Percentiles rank a stretch among this genome's conserved stretches.
Evolutionary conservation across 345 rosid genomes (phyloP).

Genomic region (Melaleuca alternifolia): DNA sequence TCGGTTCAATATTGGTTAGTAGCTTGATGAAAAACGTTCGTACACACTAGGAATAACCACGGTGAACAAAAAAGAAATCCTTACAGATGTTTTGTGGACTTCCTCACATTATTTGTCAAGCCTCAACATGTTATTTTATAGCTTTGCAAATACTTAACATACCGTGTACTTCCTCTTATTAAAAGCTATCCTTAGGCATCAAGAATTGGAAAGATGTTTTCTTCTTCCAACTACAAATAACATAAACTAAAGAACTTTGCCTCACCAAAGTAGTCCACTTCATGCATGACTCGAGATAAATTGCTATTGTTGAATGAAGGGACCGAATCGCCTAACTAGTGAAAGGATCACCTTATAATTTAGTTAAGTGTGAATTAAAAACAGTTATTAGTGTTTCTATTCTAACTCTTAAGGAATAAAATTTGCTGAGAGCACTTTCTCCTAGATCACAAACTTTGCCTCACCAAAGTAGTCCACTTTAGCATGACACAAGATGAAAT

Average conservation of each 20-base stretch:
- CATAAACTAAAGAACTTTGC: not conserved
- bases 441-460: not conserved
- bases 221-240: not conserved
- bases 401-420: not conserved
- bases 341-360: not conserved
- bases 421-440: not conserved
- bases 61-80: not conserved
- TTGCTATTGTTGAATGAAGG: not conserved
- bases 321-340: not conserved
- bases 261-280: not conserved
- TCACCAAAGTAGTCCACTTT: not conserved
- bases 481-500: not conserved
- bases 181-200: not conserved
- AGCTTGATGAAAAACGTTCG: not conserved
- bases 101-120: not conserved
- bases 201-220: not conserved
- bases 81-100: not conserved
- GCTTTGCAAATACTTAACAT: not conserved
- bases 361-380: not conserved
- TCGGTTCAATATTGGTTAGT: not conserved
- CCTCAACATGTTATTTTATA: not conserved
- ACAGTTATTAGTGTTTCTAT: not conserved
- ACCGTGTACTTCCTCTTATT: not conserved
- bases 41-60: not conserved
- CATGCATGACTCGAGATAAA: not conserved